Percentiles rank a stretch among this genome's conserved stretches.
These are phyloP conservation scores for Eucalyptus rudis DNA, from an alignment of 345 rosid genomes.

Conservation along the genomic window DNA sequence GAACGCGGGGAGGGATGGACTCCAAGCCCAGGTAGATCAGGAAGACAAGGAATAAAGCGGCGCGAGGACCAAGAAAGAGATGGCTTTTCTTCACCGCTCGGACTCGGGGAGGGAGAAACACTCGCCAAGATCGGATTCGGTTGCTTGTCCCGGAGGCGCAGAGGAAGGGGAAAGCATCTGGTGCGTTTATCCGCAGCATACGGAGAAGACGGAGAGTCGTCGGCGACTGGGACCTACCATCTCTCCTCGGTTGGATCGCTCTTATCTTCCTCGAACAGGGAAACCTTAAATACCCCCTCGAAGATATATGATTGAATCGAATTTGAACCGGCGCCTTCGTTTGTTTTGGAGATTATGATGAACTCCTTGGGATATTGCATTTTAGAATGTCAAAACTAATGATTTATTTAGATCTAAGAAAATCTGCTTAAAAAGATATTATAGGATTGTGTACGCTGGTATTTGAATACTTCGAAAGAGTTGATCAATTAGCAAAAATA, in stretches of 20 bases:
- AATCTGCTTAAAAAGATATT: background rate
- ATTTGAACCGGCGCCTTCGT: background rate
- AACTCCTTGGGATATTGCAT: background rate
- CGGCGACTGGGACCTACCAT: background rate
- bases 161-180: background rate
- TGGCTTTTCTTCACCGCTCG: background rate
- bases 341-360: background rate
- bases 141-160: background rate
- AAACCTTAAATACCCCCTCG: background rate
- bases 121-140: background rate
- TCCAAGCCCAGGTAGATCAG: background rate
- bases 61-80: background rate
- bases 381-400: background rate
- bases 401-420: background rate
- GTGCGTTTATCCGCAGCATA: background rate
- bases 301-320: background rate
- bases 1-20: background rate
- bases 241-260: background rate
- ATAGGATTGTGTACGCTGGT: background rate
- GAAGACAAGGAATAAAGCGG: background rate
- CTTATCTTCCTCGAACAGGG: background rate
- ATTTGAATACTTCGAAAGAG: background rate
- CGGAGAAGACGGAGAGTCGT: background rate
- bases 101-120: background rate
- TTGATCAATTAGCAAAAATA: background rate